These are phyloP conservation scores for Sphagnum contortum DNA, from an alignment of 225 moss, liverwort and hornwort species.

Conservation along the genomic window DNA sequence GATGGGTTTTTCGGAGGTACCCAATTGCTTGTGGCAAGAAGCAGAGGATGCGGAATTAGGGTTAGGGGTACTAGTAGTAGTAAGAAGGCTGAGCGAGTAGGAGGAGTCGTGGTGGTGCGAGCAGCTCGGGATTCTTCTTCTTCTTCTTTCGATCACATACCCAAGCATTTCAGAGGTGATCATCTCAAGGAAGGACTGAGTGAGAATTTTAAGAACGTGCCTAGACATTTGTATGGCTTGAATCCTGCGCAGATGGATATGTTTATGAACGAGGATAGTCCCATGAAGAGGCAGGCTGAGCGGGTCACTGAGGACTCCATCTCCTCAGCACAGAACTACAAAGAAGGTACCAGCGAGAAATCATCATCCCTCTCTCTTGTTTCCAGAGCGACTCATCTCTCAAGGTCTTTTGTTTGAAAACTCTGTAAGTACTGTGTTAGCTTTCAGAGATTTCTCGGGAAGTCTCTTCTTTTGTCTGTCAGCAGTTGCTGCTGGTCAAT, in stretches of 20 bases:
- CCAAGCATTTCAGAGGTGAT: constrained; percentile 73
- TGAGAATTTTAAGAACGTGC: constrained; percentile 69
- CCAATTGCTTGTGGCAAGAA: not conserved
- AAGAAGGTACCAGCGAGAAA: constrained; percentile 38
- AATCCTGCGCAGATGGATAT: constrained; percentile 91
- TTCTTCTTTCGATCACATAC: constrained; percentile 43
- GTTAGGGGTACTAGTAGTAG: constrained; percentile 2
- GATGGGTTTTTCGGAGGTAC: constrained; percentile 19
- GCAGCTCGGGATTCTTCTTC: constrained; percentile 22
- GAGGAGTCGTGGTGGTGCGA: constrained; percentile 18
- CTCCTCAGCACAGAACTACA: constrained; percentile 78
- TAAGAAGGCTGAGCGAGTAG: not conserved
- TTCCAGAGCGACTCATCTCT: no score
- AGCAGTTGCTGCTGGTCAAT: no score
- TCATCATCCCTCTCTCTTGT: no score
- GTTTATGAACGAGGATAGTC: constrained; percentile 96
- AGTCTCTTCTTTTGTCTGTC: no score
- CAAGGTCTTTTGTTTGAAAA: no score
- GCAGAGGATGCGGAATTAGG: constrained; percentile 20
- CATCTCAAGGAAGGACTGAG: constrained; percentile 73
- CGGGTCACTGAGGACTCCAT: constrained; percentile 77
- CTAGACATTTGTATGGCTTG: constrained; percentile 73
- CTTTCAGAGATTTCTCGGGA: no score
- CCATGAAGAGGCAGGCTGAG: constrained; percentile 76
- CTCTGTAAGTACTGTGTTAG: no score